A percentile compares a stretch with the other conserved stretches of the same genome.
Conservation (phyloP, 805 yeast species). For the Lachancea quebecensis region DNA sequence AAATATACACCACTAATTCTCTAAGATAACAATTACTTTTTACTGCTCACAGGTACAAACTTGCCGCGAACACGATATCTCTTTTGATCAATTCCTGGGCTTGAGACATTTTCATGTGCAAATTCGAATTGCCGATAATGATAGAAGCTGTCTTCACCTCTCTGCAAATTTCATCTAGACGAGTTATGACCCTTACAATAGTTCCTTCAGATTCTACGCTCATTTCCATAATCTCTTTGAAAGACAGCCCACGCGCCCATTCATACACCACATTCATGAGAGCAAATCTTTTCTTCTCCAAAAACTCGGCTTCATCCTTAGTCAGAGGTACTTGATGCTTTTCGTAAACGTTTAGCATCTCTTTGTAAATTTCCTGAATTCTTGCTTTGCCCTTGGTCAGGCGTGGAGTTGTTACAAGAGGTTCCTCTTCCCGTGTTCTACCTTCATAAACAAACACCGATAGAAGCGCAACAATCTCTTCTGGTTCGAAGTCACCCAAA, state of each 20-base stretch:
- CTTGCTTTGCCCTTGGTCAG: constrained; percentile 62
- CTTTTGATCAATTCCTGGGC: constrained; percentile 95
- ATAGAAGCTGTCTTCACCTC: constrained; percentile 91
- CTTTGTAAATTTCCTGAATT: constrained; percentile 64
- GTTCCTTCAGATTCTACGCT: constrained; percentile 94
- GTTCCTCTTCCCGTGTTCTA: constrained; percentile 51
- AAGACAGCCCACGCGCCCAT: constrained; percentile 94
- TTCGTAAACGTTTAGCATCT: constrained; percentile 53
- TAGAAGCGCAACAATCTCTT: constrained; percentile 90
- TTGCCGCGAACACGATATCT: constrained; percentile 95
- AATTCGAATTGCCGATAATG: constrained; percentile 87
- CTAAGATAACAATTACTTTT: not conserved
- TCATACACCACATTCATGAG: constrained; percentile 91
- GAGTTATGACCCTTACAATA: constrained; percentile 89
- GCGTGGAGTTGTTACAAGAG: constrained; percentile 62
- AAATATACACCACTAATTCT: not conserved
- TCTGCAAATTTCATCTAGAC: constrained; percentile 91
- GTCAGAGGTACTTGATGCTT: constrained; percentile 69
- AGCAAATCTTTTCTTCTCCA: constrained; percentile 80
- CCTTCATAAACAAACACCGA: constrained; percentile 95
- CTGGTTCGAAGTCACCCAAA: constrained; percentile 87
- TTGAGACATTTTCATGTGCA: constrained; percentile 80
- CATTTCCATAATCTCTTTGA: constrained; percentile 82
- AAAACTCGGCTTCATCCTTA: constrained; percentile 76
- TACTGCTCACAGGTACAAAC: constrained; percentile 57